phyloP scores from a whole-genome alignment of 2,329 filamentous ascomycete genomes.

The Akanthomyces lecanii region DNA sequence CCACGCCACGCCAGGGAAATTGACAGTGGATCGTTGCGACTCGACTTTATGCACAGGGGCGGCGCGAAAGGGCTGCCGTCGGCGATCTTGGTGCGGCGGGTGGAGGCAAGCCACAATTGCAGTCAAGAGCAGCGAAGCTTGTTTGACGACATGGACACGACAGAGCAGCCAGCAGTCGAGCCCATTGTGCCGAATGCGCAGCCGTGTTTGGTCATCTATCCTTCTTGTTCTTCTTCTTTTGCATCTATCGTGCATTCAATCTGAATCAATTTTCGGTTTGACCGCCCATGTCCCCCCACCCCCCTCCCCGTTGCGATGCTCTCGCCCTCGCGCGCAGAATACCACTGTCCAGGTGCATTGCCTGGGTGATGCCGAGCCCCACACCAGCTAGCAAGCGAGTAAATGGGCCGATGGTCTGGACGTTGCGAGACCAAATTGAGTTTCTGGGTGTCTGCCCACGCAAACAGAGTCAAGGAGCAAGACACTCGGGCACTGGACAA shows the following conservation, averaged over 20 bases:
- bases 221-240: not conserved
- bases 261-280: not conserved
- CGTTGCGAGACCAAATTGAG: not conserved
- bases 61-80: not conserved
- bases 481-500: too few relatives aligned
- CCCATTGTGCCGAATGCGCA: not conserved
- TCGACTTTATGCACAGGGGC: not conserved
- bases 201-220: not conserved
- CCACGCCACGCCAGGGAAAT: not conserved
- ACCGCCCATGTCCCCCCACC: too few relatives aligned
- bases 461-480: not conserved
- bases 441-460: not conserved
- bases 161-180: not conserved
- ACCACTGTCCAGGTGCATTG: not conserved
- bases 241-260: not conserved
- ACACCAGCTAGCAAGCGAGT: conserved; percentile 9
- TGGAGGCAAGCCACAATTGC: conserved; percentile 1
- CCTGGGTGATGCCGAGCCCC: not conserved
- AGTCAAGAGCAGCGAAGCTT: not conserved
- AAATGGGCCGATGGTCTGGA: not conserved
- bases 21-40: conserved; percentile 9
- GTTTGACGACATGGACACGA: too few relatives aligned
- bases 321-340: not conserved
- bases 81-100: conserved; percentile 10
- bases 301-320: not conserved